These are phyloP conservation scores for Candida sp. DNA, from an alignment of 1,139 yeast genomes.

Conservation along the genomic window DNA sequence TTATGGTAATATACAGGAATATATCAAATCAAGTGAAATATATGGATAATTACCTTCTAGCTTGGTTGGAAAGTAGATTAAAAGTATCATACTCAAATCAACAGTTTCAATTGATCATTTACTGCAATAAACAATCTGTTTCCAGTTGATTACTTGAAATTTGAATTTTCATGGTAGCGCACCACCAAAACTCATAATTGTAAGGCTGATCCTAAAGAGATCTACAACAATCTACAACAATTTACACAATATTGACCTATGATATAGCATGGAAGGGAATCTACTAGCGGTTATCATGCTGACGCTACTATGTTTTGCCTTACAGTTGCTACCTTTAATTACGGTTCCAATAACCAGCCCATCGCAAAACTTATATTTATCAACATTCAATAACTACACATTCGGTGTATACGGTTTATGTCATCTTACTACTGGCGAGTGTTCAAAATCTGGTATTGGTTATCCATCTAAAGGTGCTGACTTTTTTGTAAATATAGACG, in stretches of 20 bases:
- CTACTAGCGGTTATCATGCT: constrained; percentile 20
- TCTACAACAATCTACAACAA: too few relatives aligned
- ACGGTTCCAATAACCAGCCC: constrained; percentile 40
- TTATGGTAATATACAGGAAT: neutral
- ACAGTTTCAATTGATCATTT: too few relatives aligned
- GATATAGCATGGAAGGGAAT: constrained; percentile 21
- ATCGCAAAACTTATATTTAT: constrained; percentile 21
- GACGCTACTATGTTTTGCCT: constrained; percentile 24
- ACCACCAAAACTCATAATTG: neutral
- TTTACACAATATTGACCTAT: neutral
- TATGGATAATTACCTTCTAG: too few relatives aligned
- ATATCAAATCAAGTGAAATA: too few relatives aligned
- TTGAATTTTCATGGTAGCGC: neutral
- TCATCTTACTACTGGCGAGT: constrained; percentile 19
- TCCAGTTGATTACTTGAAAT: too few relatives aligned
- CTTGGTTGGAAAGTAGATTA: too few relatives aligned
- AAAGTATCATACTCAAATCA: too few relatives aligned
- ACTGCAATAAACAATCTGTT: too few relatives aligned
- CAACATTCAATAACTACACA: constrained; percentile 27
- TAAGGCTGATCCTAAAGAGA: too few relatives aligned
- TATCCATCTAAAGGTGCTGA: constrained; percentile 27
- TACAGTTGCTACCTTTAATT: constrained; percentile 41
- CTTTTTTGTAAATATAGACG: constrained; percentile 12
- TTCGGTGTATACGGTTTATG: constrained; percentile 48
- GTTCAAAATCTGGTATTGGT: constrained; percentile 36